Percentiles rank a stretch among this genome's conserved stretches.
These are phyloP conservation scores for Elasticomyces elasticus DNA, from an alignment of 495 filamentous ascomycete genomes.

Conservation along the genomic window DNA sequence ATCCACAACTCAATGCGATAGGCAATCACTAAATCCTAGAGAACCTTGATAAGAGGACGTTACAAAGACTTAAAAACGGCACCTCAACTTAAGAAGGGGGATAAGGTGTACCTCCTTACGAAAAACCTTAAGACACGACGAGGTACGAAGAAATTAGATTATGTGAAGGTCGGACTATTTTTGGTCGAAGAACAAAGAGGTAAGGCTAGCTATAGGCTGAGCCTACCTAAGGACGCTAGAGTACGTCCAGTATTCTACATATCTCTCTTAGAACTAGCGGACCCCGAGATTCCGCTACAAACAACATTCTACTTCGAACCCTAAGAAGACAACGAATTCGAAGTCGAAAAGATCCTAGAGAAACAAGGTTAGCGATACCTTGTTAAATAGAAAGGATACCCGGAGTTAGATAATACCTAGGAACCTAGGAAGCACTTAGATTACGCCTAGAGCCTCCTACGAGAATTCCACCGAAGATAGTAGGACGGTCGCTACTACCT, in stretches of 20 bases:
- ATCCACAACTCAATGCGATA: neutral
- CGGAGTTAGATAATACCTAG: neutral
- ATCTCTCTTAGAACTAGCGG: slow-evolving; percentile 6
- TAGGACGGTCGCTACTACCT: no score
- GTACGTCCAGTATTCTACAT: slow-evolving; percentile 5
- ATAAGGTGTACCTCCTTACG: slow-evolving; percentile 29
- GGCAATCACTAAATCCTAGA: slow-evolving; percentile 18
- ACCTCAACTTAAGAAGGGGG: slow-evolving; percentile 22
- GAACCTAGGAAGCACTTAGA: neutral
- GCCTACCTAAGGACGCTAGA: slow-evolving; percentile 1
- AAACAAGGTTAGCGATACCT: neutral
- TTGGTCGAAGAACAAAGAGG: neutral
- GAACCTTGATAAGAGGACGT: slow-evolving; percentile 16
- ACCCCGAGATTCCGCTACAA: neutral
- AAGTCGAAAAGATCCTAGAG: slow-evolving; percentile 2
- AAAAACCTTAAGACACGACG: slow-evolving; percentile 29
- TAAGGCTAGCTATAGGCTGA: neutral
- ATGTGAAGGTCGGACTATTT: slow-evolving; percentile 26
- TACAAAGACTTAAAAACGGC: slow-evolving; percentile 7
- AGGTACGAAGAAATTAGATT: slow-evolving; percentile 29
- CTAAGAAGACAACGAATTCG: neutral
- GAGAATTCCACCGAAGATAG: neutral
- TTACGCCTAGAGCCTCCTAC: neutral
- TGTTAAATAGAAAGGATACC: neutral
- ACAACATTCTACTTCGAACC: neutral